Evolutionary conservation across 1,284 basidiomycete genomes (phyloP).

Genomic region (Rhodotorula sp.): DNA sequence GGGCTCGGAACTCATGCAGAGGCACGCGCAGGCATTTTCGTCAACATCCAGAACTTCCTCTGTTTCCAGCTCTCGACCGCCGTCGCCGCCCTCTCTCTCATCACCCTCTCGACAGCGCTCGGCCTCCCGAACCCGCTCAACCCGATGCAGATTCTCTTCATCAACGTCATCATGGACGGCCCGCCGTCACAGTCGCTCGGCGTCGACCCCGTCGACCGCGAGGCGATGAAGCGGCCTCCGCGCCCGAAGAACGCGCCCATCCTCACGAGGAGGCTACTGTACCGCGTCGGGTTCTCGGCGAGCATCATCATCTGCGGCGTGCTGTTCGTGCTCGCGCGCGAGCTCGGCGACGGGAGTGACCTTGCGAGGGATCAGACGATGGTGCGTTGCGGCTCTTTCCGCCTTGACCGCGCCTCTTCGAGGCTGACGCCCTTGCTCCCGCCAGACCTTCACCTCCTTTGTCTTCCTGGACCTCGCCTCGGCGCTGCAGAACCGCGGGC

Average conservation of each 20-base stretch:
- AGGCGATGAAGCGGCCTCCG: conserved; percentile 85
- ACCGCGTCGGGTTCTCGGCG: conserved; percentile 84
- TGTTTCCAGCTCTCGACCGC: conserved; percentile 96
- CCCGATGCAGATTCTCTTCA: conserved; percentile 95
- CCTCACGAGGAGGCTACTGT: conserved; percentile 70
- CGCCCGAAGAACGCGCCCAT: conserved; percentile 85
- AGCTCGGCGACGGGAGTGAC: conserved; percentile 77
- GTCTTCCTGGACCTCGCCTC: conserved; percentile 96
- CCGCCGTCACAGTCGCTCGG: conserved; percentile 60
- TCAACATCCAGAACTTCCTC: conserved; percentile 98
- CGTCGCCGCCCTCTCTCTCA: conserved; percentile 88
- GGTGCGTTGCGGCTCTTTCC: conserved; percentile 56
- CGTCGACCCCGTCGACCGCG: conserved; percentile 90
- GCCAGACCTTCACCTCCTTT: conserved; percentile 91
- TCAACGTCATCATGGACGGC: conserved; percentile 90
- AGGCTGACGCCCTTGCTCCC: neutral
- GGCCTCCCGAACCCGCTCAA: conserved; percentile 89
- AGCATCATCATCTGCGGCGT: conserved; percentile 87
- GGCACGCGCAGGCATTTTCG: conserved; percentile 77
- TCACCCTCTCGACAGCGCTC: conserved; percentile 88
- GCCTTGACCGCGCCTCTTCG: too few species aligned
- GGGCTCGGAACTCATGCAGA: too few species aligned
- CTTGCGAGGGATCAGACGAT: conserved; percentile 88
- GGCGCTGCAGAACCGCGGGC: conserved; percentile 88
- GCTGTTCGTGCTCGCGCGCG: conserved; percentile 81